A percentile compares a stretch with the other conserved stretches of the same genome.
phyloP scores from a whole-genome alignment of 2,329 filamentous ascomycete genomes.

The Penicillium expansum region DNA sequence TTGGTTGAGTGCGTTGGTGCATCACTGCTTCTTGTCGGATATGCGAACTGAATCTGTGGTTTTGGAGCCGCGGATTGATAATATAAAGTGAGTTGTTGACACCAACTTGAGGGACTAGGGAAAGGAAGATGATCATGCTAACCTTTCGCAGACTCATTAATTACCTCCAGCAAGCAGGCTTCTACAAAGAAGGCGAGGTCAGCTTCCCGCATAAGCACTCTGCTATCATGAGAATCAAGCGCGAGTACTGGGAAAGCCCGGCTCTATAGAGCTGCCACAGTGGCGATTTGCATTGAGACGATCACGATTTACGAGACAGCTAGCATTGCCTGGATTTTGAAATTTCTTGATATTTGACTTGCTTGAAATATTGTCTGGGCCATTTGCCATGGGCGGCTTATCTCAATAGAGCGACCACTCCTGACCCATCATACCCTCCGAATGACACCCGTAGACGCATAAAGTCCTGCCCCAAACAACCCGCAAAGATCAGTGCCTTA shows the following conservation, averaged over 20 bases:
- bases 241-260: conserved; percentile 77
- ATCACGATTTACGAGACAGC: conserved; percentile 18
- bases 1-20: conserved; percentile 84
- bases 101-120: not conserved
- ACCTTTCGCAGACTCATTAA: conserved; percentile 57
- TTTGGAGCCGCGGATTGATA: conserved; percentile 88
- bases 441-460: not conserved
- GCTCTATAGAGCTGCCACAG: conserved; percentile 44
- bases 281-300: not conserved
- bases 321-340: conserved; percentile 5
- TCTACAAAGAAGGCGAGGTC: conserved; percentile 82
- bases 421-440: not conserved
- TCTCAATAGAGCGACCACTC: not conserved
- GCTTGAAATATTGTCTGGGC: not conserved
- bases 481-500: too few relatives aligned
- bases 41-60: conserved; percentile 77
- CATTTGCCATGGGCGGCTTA: not conserved
- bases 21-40: conserved; percentile 77
- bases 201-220: conserved; percentile 90
- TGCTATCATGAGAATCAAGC: conserved; percentile 74
- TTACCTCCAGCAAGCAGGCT: conserved; percentile 72
- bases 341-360: not conserved
- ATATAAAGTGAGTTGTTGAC: conserved; percentile 65
- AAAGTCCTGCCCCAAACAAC: too few relatives aligned
- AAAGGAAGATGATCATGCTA: conserved; percentile 8